A percentile compares a stretch with the other conserved stretches of the same genome.
These are phyloP conservation scores for Hyaloscypha bicolor DNA, from an alignment of 495 filamentous ascomycete species.

Conservation along the genomic window DNA sequence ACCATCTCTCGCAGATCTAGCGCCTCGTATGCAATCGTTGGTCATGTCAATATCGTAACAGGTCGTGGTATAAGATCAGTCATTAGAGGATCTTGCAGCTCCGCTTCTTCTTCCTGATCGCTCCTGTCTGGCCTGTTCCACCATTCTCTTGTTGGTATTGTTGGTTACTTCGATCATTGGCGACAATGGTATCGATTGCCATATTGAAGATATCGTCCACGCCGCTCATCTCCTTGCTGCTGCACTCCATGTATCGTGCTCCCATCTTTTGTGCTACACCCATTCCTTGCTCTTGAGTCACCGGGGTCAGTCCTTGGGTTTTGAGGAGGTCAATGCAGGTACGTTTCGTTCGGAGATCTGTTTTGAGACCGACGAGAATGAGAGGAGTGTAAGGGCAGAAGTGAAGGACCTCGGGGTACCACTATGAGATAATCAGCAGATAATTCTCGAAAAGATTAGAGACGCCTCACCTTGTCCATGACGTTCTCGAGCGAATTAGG, in stretches of 20 bases:
- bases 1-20: conserved; percentile 18
- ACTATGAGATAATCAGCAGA: conserved; percentile 53
- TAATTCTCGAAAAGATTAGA: not conserved
- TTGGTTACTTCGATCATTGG: conserved; percentile 58
- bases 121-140: conserved; percentile 5
- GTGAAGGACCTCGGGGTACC: conserved; percentile 98
- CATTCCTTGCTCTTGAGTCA: conserved; percentile 86
- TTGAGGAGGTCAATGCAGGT: conserved; percentile 97
- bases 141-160: conserved; percentile 34
- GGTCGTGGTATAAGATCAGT: conserved; percentile 21
- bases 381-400: conserved; percentile 98
- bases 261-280: conserved; percentile 90
- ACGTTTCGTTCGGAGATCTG: conserved; percentile 90
- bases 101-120: conserved; percentile 67
- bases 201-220: conserved; percentile 93
- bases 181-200: conserved; percentile 85
- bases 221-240: conserved; percentile 93
- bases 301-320: conserved; percentile 93
- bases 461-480: conserved; percentile 83
- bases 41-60: conserved; percentile 34
- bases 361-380: conserved; percentile 93
- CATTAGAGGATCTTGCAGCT: conserved; percentile 70
- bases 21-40: conserved; percentile 33
- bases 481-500: conserved; percentile 98
- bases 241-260: conserved; percentile 95